Percentiles rank a stretch among this genome's conserved stretches.
phyloP scores from a whole-genome alignment of 371 early-diverging fungal genomes.

The Mortierella sp. region DNA sequence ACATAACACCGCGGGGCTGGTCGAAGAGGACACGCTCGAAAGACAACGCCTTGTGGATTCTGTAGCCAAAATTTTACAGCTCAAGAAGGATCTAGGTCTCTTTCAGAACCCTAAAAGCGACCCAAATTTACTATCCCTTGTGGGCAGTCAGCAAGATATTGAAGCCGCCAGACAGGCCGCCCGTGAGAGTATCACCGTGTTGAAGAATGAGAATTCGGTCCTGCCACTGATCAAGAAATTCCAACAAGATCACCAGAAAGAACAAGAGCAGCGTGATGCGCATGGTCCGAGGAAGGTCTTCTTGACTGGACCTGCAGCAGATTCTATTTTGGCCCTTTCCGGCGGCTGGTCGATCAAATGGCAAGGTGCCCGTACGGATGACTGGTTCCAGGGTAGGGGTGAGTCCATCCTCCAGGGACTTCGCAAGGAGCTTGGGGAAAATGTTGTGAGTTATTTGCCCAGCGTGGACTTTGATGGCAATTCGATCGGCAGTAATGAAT shows the following conservation, averaged over 20 bases:
- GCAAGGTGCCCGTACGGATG: conserved; percentile 63
- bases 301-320: conserved; percentile 63
- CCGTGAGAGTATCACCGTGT: conserved; percentile 68
- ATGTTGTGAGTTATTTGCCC: conserved; percentile 20
- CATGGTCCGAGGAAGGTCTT: conserved; percentile 29
- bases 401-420: conserved; percentile 62
- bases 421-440: conserved; percentile 15
- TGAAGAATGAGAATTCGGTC: conserved; percentile 62
- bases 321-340: conserved; percentile 58
- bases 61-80: conserved; percentile 50
- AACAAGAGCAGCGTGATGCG: too few relatives aligned
- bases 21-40: conserved; percentile 51
- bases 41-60: conserved; percentile 63
- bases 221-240: conserved; percentile 57
- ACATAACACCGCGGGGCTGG: conserved; percentile 54
- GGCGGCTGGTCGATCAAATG: conserved; percentile 73
- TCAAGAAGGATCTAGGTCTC: conserved; percentile 67
- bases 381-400: conserved; percentile 62
- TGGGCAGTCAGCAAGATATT: conserved; percentile 60
- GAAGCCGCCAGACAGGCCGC: conserved; percentile 61
- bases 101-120: conserved; percentile 62
- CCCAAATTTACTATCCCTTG: conserved; percentile 27
- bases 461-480: conserved; percentile 56
- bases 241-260: conserved; percentile 4
- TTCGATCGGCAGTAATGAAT: conserved; percentile 49